Percentiles rank a stretch among this genome's conserved stretches.
Conservation (phyloP, 2,329 filamentous ascomycete genomes). For the Ramichloridium luteum region DNA sequence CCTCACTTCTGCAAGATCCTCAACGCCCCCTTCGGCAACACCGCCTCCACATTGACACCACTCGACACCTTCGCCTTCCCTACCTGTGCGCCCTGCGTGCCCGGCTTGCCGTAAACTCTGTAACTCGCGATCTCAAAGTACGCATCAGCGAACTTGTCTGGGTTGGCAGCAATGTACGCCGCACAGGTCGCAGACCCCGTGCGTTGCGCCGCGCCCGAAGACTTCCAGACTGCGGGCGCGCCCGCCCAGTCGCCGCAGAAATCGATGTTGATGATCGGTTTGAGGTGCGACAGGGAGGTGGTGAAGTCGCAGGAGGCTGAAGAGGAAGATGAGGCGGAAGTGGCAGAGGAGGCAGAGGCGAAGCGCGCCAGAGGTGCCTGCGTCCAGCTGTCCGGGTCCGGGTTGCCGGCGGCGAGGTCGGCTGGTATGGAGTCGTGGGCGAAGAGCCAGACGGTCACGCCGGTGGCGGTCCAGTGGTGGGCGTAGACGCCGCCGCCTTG, state of each 20-base stretch:
- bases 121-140: slow-evolving; percentile 69
- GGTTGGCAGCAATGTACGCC: slow-evolving; percentile 60
- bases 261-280: slow-evolving; percentile 69
- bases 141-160: slow-evolving; percentile 55
- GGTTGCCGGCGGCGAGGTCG: slow-evolving; percentile 48
- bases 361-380: slow-evolving; percentile 54
- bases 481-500: slow-evolving; percentile 36
- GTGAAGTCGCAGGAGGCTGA: slow-evolving; percentile 58
- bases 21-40: too few species aligned
- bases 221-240: slow-evolving; percentile 43
- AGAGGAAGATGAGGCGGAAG: too few species aligned
- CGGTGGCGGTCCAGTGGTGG: slow-evolving; percentile 52
- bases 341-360: too few species aligned
- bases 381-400: slow-evolving; percentile 58
- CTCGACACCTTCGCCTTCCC: too few species aligned
- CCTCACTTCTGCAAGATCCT: too few species aligned
- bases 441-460: slow-evolving; percentile 77
- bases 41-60: too few species aligned
- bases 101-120: slow-evolving; percentile 53
- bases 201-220: slow-evolving; percentile 47
- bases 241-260: slow-evolving; percentile 88
- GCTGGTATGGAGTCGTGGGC: slow-evolving; percentile 51
- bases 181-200: slow-evolving; percentile 50
- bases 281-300: slow-evolving; percentile 55
- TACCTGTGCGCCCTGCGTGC: too few species aligned